Evolutionary conservation across 2,329 filamentous ascomycete genomes (phyloP), one percentile per base, ranked within the genome.

Genomic region (Diaporthe citri): DNA sequence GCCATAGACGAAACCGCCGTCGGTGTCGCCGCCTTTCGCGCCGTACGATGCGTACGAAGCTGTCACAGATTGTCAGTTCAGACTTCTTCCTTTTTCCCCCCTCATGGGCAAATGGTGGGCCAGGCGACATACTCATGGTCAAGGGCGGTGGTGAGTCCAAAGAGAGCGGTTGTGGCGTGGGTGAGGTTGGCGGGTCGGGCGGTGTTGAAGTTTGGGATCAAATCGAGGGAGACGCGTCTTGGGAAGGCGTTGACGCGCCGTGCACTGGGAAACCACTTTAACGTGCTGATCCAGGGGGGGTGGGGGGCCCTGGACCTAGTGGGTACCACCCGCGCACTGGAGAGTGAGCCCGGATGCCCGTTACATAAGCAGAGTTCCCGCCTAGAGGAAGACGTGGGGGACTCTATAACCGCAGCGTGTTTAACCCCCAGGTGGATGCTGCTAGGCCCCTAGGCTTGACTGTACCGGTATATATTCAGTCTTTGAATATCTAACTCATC

Each of bases 1-100:
- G 74, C 88, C 87, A 76, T 85, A 87, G 77, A 92, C 85, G 84
- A 92, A 93, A 72, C 91, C 91, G 78, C 91, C 91, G 60, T 88
- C 90, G 79, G 90, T 90, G 74, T 90, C 89, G 81, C 87, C 90
- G 77, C 89, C 90, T 79, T 88, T 86, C 75, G 85, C 88, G 78
- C 89, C 89, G 80, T 89, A 90, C 75, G 84, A 80, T n/a, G 85
- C 82, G 85, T 89, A 90, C 77, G 87, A 87, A 84, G 86, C 85
- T 88, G 75, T 51, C 15, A 43, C 64, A 8, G 28, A 10, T 56
- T 39, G 39, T 76, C 34, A 75, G 70, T 52, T 9, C 39, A 7
- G 13, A 4, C 15, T 5, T 48, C 7, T 6, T 9, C 20, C 25
- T n/a, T 8, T 3, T 64, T 64, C 12, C n/a, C n/a, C n/a, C n/a